Percentiles rank a stretch among this genome's conserved stretches.
Evolutionary conservation across 148 eudicot species (phyloP).

Genomic region (Suaeda aralocaspica): DNA sequence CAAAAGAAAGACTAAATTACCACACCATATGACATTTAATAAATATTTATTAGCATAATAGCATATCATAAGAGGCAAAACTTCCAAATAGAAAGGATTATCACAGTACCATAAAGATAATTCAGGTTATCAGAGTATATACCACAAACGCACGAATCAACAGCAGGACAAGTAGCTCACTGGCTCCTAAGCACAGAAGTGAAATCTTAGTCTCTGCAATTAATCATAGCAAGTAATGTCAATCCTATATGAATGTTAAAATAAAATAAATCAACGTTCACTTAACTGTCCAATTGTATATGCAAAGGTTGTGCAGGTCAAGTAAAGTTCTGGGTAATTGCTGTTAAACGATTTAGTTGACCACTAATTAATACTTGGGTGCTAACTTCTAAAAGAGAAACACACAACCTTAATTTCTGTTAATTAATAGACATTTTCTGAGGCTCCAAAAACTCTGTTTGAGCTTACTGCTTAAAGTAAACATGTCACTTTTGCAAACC

Average conservation of each 20-base stretch:
- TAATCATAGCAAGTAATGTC: background rate
- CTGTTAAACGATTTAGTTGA: background rate
- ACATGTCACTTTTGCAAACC: slow-evolving; percentile 23
- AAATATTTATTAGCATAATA: background rate
- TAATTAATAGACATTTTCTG: slow-evolving; percentile 20
- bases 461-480: slow-evolving; percentile 13
- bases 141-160: background rate
- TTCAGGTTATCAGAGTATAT: background rate
- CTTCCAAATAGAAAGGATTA: background rate
- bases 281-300: background rate
- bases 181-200: background rate
- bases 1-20: slow-evolving; percentile 11
- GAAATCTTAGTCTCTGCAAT: background rate
- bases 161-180: background rate
- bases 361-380: background rate
- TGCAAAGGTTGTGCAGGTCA: background rate
- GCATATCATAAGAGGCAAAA: background rate
- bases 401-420: slow-evolving; percentile 26
- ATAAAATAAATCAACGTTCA: background rate
- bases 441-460: slow-evolving; percentile 7
- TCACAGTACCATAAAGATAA: background rate
- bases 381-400: slow-evolving; percentile 7
- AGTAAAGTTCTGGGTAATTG: background rate
- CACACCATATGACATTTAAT: slow-evolving; percentile 1
- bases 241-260: background rate